Base-by-base conservation (phyloP, 352 stramenopile species). In the Phytophthora niederhauseri region DNA sequence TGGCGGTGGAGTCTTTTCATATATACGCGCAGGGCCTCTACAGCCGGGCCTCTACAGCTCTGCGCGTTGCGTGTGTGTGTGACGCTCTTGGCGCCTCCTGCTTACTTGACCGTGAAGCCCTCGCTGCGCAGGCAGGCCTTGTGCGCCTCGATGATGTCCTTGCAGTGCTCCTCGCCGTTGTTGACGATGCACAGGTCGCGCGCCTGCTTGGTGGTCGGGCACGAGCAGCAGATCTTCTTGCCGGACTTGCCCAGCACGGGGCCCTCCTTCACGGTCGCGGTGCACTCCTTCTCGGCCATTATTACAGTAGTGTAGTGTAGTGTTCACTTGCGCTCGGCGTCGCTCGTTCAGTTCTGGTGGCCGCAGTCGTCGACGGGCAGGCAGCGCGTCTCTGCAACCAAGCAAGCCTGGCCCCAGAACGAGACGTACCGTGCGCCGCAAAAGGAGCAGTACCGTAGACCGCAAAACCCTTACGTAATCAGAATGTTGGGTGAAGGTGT, bases 151-250 rank as follows among this genome's bases (percentile, higher is more conserved):
- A 99, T 99, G 45, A 99, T 76, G 43, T 98, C 94, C 62, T 95
- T 90, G 82, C 97, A 99, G 66, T 85, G 56, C 1, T 98, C 92
- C 66, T 98, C 81, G 64, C 94, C 94, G 75, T 98, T 97, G 63
- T 70, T 91, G 55, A 98, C 80, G 56, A 98, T 86, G 81, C 94
- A 98, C 60, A 97, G 68, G 68, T 98, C 94, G 49, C 94, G 89
- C 61, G 80, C 92, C 75, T 98, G 81, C 80, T 99, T 99, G 30
- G 96, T 99, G 26, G 99, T 97, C 19, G 97, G 97, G 72, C 97
- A 99, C 53, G 94, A 98, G 78, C 97, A 99, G 81, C 97, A 99
- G 68, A 99, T 99, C 80, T 98, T 98, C 82, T 98, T 99, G 67
- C 96, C 95, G 0, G 94, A 98, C 82, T 99, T 99, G 68, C 90